Evolutionary conservation across 176 grass and related monocot genomes (phyloP).

Genomic region (Cocos nucifera): DNA sequence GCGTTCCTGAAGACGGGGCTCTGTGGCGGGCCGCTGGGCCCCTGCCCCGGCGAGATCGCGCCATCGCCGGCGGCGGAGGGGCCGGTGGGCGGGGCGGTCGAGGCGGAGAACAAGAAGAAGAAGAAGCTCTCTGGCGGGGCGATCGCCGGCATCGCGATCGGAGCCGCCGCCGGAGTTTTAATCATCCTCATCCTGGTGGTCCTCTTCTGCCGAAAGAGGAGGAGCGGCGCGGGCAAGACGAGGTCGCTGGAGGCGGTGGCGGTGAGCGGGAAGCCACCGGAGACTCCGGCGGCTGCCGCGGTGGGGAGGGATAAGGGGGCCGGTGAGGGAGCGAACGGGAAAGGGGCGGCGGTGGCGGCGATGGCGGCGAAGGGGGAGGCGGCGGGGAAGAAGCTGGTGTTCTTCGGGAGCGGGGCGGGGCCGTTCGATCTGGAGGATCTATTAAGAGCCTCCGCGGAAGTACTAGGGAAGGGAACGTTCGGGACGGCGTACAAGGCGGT

Average conservation of each 20-base stretch:
- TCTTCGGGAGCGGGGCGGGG: constrained; percentile 48
- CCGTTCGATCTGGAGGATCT: constrained; percentile 87
- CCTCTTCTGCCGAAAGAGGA: constrained; percentile 54
- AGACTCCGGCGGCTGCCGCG: constrained; percentile 21
- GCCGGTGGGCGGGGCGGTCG: constrained; percentile 14
- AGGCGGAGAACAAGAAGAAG: constrained; percentile 3
- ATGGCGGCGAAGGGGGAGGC: constrained; percentile 14
- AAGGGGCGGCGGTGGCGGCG: constrained; percentile 5
- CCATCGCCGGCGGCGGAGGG: constrained; percentile 29
- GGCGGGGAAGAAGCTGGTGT: constrained; percentile 65
- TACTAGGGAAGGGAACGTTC: constrained; percentile 91
- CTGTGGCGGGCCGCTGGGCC: constrained; percentile 71
- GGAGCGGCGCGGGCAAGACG: constrained; percentile 17
- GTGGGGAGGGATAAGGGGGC: constrained; percentile 44
- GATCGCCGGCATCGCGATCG: constrained; percentile 93
- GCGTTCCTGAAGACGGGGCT: constrained; percentile 68
- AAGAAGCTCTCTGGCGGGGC: constrained; percentile 95
- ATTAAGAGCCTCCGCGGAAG: constrained; percentile 73
- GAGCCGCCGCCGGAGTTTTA: constrained; percentile 40
- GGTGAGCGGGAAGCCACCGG: constrained; percentile 35
- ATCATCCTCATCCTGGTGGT: constrained; percentile 48
- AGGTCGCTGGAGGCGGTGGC: constrained; percentile 2
- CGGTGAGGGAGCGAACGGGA: constrained; percentile 1
- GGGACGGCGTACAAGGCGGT: constrained; percentile 98
- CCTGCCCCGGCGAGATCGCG: constrained; percentile 55